Conservation (phyloP, 148 eudicot genomes). For the Rheum nobile region DNA sequence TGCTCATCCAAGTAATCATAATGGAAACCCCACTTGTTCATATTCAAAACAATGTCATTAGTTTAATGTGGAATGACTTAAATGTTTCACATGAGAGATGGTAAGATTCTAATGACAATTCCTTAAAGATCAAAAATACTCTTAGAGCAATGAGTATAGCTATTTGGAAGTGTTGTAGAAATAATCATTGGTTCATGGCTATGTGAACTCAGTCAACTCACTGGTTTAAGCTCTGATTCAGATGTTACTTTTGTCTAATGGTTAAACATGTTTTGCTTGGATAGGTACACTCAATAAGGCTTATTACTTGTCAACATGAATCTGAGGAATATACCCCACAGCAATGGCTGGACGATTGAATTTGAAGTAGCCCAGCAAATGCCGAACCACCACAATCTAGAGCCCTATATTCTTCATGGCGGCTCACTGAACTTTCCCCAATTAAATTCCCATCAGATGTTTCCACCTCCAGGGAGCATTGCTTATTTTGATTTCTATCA, state of each 20-base stretch:
- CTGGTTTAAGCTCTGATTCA: too few species aligned
- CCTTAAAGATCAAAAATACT: neutral
- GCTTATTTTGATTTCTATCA: slow-evolving; percentile 25
- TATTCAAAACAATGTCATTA: neutral
- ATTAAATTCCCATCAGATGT: slow-evolving; percentile 25
- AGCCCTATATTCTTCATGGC: slow-evolving; percentile 43
- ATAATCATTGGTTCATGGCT: too few species aligned
- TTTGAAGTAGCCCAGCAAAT: slow-evolving; percentile 44
- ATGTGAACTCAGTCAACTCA: too few species aligned
- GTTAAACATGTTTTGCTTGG: neutral
- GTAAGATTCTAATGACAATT: neutral
- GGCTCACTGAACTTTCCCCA: slow-evolving; percentile 34
- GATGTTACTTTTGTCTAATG: neutral
- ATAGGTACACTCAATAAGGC: neutral
- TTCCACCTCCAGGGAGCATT: slow-evolving; percentile 41
- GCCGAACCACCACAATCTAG: slow-evolving; percentile 39
- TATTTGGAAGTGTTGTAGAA: neutral
- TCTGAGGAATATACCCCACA: slow-evolving; percentile 44
- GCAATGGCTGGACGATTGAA: slow-evolving; percentile 40
- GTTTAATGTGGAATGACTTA: neutral
- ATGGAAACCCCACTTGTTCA: neutral
- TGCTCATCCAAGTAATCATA: neutral
- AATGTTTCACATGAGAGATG: neutral
- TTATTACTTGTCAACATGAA: slow-evolving; percentile 31
- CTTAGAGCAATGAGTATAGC: neutral